Base-by-base conservation (phyloP, 1,284 basidiomycete genomes). In the Ceratorhiza oryzae-sativae region DNA sequence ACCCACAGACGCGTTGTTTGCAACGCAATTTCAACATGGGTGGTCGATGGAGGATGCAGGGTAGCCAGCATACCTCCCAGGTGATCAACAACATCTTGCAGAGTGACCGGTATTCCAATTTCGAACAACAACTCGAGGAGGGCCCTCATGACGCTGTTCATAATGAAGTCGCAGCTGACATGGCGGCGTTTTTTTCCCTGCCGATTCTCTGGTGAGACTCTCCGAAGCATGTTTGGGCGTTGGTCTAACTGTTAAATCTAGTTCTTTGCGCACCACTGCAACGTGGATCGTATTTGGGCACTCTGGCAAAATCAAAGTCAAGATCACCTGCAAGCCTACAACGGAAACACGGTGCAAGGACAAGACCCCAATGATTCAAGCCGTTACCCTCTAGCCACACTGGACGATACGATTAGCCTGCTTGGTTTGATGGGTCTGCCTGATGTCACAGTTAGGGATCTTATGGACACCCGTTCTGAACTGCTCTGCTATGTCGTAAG, bases 211-310 rank as follows among this genome's bases (percentile, higher is more conserved):
- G 51, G 67, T 70, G 42, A 20, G 67, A 12, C 46, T 23, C 1
- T 27, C 2, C 18, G 15, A 18, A 15, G 10, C 1, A 18, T n/a
- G 8, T 36, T 18, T 18, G 1, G 30, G 36, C 1, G 32, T 6
- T 45, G 18, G n/a, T 23, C 32, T 36, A 23, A 36, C 20, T 34
- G 12, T 39, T 36, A 30, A 48, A n/a, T 32, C 20, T 20, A 70
- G 67, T 73, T 73, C 41, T 73, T 73, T 53, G 18, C 49, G 10
- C 72, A 68, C 30, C 72, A 73, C 65, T 34, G 13, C 41, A 65
- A 73, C n/a, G 58, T 73, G 23, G 72, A 73, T 65, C 72, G 72
- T 15, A 15, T 73, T 13, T 73, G 72, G 72, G 72, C 72, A 13
- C 36, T 45, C 9, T 73, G 72, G 72, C 72, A 73, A 36, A 67